phyloP scores from a whole-genome alignment of 2,329 filamentous ascomycete species.

The Byssochlamys sp. region DNA sequence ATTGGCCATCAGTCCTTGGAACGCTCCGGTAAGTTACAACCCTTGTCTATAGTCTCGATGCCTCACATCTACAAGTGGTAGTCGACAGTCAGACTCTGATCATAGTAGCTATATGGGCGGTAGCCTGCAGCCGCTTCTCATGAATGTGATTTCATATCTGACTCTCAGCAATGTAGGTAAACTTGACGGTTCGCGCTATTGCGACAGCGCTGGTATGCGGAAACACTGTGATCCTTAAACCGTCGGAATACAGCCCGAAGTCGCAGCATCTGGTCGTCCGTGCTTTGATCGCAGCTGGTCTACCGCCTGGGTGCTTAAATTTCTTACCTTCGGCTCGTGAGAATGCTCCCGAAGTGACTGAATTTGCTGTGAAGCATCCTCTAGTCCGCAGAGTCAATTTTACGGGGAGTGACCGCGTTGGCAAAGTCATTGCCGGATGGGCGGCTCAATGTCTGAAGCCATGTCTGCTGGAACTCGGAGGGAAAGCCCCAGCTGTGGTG shows the following conservation, averaged over 20 bases:
- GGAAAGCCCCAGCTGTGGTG: conserved; percentile 6
- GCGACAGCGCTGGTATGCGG: conserved; percentile 4
- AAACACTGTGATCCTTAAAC: conserved; percentile 7
- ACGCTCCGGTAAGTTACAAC: conserved; percentile 2
- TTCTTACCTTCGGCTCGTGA: conserved; percentile 3
- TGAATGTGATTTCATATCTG: background rate
- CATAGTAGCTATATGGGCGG: no score
- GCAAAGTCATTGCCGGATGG: conserved; percentile 4
- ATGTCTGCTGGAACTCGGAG: conserved; percentile 8
- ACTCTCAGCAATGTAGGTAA: background rate
- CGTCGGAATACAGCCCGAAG: conserved; percentile 8
- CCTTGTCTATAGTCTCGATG: background rate
- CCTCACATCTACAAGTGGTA: no score
- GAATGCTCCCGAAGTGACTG: conserved; percentile 4
- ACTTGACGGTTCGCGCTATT: conserved; percentile 4
- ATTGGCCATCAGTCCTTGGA: conserved; percentile 9
- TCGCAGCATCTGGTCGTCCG: conserved; percentile 9
- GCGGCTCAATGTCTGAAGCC: conserved; percentile 6
- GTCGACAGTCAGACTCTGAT: no score
- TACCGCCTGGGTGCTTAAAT: conserved; percentile 7
- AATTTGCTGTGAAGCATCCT: conserved; percentile 5
- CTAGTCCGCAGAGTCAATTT: conserved; percentile 7
- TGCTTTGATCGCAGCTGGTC: conserved; percentile 7
- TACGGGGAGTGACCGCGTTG: conserved; percentile 7
- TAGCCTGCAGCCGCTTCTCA: no score